These are phyloP conservation scores for Plantago ovata DNA, from an alignment of 257 asterid species.

Conservation along the genomic window DNA sequence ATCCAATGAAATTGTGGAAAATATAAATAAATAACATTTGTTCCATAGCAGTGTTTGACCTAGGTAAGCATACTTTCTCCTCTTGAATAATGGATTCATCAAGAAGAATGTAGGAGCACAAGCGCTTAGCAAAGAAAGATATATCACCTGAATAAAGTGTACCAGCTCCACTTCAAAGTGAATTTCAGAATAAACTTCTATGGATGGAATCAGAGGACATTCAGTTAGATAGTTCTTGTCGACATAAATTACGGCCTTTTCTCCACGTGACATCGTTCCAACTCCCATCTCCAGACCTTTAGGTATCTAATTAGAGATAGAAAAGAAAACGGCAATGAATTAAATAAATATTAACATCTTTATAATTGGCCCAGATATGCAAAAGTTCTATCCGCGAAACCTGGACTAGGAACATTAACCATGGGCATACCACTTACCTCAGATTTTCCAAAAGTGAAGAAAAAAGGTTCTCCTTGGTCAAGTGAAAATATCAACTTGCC, in stretches of 20 bases:
- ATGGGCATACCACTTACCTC: constrained; percentile 44
- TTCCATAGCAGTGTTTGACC: constrained; percentile 8
- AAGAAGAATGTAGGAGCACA: neutral
- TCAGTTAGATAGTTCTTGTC: constrained; percentile 49
- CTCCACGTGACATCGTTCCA: constrained; percentile 83
- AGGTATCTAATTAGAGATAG: constrained; percentile 53
- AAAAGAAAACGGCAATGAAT: constrained; percentile 3
- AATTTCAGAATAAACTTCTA: constrained; percentile 64
- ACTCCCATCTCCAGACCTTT: constrained; percentile 97
- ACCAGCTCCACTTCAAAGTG: constrained; percentile 91
- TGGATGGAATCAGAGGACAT: constrained; percentile 48
- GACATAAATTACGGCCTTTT: constrained; percentile 79
- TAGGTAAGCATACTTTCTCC: constrained; percentile 7
- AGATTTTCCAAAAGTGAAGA: constrained; percentile 85
- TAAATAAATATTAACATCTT: constrained; percentile 11
- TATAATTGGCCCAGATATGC: neutral
- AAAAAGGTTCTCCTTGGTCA: constrained; percentile 66
- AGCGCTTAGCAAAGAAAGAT: constrained; percentile 1
- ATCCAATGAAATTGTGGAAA: too few relatives aligned
- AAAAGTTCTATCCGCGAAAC: neutral
- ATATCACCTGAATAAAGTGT: constrained; percentile 78
- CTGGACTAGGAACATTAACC: neutral
- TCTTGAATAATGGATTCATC: too few relatives aligned
- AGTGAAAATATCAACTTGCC: constrained; percentile 59
- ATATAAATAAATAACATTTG: neutral